A percentile compares a stretch with the other conserved stretches of the same genome.
phyloP scores from a whole-genome alignment of 495 filamentous ascomycete genomes.

The Podospora comata region DNA sequence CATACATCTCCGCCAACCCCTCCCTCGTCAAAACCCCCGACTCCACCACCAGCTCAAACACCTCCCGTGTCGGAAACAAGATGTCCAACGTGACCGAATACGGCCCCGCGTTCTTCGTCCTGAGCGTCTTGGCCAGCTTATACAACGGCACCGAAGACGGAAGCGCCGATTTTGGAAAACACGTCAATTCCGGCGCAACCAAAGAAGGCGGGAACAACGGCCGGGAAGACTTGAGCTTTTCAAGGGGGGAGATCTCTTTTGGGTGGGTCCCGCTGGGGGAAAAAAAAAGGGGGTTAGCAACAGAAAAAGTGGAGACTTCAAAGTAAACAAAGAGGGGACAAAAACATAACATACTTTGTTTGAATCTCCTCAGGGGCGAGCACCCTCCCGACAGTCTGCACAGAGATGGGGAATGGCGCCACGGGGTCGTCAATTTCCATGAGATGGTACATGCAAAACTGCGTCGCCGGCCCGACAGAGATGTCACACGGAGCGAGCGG shows the following conservation, averaged over 20 bases:
- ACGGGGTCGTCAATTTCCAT: constrained; percentile 38
- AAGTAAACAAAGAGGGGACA: not conserved
- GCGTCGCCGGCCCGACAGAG: constrained; percentile 35
- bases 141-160: not conserved
- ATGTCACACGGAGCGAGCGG: constrained; percentile 30
- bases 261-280: not conserved
- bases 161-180: not conserved
- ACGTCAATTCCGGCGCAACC: not conserved
- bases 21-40: constrained; percentile 32
- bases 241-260: not conserved
- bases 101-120: constrained; percentile 52
- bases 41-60: constrained; percentile 37
- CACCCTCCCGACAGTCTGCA: not conserved
- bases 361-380: not conserved
- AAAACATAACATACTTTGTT: constrained; percentile 3
- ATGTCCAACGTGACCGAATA: constrained; percentile 52
- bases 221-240: not conserved
- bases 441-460: constrained; percentile 50
- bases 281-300: not conserved
- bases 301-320: not conserved
- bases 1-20: constrained; percentile 34
- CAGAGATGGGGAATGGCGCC: constrained; percentile 17
- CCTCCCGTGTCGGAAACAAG: constrained; percentile 40
- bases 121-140: constrained; percentile 38
- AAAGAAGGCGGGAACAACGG: not conserved